Evolutionary conservation across 1,284 basidiomycete species (phyloP).

Genomic region (Trichosporon coremiiforme): DNA sequence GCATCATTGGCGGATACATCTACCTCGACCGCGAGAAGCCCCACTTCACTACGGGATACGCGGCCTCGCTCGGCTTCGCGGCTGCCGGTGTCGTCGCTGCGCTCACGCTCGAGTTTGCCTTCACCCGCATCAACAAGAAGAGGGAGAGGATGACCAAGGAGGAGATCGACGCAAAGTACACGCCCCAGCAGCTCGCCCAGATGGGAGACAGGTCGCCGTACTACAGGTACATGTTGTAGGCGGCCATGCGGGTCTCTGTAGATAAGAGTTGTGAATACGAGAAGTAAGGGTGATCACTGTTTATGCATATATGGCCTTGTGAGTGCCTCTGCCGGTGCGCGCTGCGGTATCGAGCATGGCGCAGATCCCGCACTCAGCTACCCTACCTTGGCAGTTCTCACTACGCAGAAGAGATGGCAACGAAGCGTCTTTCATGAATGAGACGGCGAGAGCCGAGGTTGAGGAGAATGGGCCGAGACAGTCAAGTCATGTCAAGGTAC

Average conservation of each 20-base stretch:
- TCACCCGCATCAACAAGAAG: conserved; percentile 32
- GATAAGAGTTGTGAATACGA: background rate
- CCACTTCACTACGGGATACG: conserved; percentile 40
- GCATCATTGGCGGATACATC: conserved; percentile 36
- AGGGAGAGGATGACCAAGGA: conserved; percentile 35
- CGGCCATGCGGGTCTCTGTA: background rate
- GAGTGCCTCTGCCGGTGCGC: too few relatives aligned
- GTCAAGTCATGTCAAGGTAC: too few relatives aligned
- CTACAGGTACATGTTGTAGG: conserved; percentile 36
- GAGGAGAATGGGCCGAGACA: too few relatives aligned
- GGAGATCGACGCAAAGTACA: conserved; percentile 40
- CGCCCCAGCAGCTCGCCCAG: conserved; percentile 33
- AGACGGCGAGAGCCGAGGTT: too few relatives aligned
- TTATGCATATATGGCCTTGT: too few relatives aligned
- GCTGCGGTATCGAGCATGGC: too few relatives aligned
- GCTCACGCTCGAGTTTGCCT: conserved; percentile 17
- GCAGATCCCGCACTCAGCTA: too few relatives aligned
- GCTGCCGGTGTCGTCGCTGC: conserved; percentile 31
- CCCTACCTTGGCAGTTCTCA: too few relatives aligned
- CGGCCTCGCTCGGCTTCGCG: conserved; percentile 37
- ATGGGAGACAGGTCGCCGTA: conserved; percentile 42
- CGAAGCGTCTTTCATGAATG: too few relatives aligned
- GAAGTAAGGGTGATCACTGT: too few relatives aligned
- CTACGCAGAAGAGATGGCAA: too few relatives aligned
- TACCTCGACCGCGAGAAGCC: conserved; percentile 22